Evolutionary conservation across 805 yeast species (phyloP).

Genomic region (Komagataella phaffii): DNA sequence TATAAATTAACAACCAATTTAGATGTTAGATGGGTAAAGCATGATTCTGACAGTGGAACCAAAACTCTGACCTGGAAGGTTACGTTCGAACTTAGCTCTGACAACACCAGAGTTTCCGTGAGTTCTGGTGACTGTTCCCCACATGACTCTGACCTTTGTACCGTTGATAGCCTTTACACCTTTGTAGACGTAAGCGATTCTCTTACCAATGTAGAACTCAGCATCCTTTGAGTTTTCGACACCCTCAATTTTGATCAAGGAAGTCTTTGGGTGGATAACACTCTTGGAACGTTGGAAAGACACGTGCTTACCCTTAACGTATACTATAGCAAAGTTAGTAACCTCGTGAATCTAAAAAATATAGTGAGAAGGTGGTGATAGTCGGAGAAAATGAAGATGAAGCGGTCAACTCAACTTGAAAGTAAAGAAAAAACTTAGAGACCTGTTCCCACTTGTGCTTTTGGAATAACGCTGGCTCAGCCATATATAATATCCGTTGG

Average conservation of each 20-base stretch:
- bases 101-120: slow-evolving; percentile 98
- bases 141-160: slow-evolving; percentile 97
- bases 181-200: slow-evolving; percentile 98
- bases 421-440: neutral
- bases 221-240: slow-evolving; percentile 88
- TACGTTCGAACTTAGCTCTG: slow-evolving; percentile 97
- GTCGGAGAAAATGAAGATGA: neutral
- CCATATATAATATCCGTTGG: neutral
- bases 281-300: slow-evolving; percentile 99
- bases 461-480: neutral
- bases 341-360: slow-evolving; percentile 1
- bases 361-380: slow-evolving; percentile 8
- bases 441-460: neutral
- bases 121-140: slow-evolving; percentile 98
- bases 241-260: slow-evolving; percentile 95
- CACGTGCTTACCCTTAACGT: slow-evolving; percentile 99
- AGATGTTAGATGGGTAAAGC: slow-evolving; percentile 99
- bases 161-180: slow-evolving; percentile 97
- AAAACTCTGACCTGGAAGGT: slow-evolving; percentile 98
- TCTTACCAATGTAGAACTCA: slow-evolving; percentile 98
- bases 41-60: slow-evolving; percentile 99
- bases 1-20: slow-evolving; percentile 19
- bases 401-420: neutral
- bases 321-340: slow-evolving; percentile 37
- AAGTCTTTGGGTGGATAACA: slow-evolving; percentile 95